Evolutionary conservation across 345 rosid species (phyloP).

Genomic region (Corymbia maculata): DNA sequence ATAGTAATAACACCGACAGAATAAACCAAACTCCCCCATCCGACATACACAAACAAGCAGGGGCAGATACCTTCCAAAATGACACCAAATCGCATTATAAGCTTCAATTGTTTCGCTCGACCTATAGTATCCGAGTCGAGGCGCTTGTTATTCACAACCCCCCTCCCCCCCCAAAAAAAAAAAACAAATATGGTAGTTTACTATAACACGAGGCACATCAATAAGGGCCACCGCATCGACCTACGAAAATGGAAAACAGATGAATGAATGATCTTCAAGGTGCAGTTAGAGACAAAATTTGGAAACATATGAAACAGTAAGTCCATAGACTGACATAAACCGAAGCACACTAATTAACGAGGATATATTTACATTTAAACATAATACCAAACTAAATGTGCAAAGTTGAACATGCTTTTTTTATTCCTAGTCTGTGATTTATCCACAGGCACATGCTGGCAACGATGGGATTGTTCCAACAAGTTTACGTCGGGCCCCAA

Average conservation of each 20-base stretch:
- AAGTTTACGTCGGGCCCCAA: neutral
- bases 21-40: accelerated
- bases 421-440: neutral
- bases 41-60: too few relatives aligned
- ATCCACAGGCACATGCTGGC: neutral
- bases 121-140: slow-evolving; percentile 47
- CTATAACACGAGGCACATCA: slow-evolving; percentile 56
- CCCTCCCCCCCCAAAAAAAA: too few relatives aligned
- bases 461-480: neutral
- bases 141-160: slow-evolving; percentile 39
- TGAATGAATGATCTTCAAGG: neutral
- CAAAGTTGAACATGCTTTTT: neutral
- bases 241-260: slow-evolving; percentile 19
- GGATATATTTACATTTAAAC: neutral
- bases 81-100: slow-evolving; percentile 78
- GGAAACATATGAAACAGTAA: neutral
- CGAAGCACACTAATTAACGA: neutral
- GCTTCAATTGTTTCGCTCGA: slow-evolving; percentile 50
- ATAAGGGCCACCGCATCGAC: slow-evolving; percentile 43
- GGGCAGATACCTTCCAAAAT: slow-evolving; percentile 54
- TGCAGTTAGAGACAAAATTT: neutral
- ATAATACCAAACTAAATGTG: neutral
- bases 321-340: neutral
- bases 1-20: neutral
- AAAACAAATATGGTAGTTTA: slow-evolving; percentile 55